A percentile compares a stretch with the other conserved stretches of the same genome.
phyloP scores from a whole-genome alignment of 2,329 filamentous ascomycete genomes.

The Trichoderma oligosporum region DNA sequence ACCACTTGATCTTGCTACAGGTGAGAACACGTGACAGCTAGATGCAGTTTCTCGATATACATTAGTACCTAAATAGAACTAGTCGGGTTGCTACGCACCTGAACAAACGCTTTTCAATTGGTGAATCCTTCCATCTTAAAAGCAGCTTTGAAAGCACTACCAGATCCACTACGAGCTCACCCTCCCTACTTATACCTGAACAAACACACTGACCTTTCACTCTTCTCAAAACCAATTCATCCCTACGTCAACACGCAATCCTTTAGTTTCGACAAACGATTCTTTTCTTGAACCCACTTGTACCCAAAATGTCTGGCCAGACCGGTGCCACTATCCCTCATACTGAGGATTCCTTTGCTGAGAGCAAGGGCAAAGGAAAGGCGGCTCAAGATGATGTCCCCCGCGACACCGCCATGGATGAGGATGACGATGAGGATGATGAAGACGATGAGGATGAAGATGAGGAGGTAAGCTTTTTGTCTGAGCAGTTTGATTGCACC shows the following conservation, averaged over 20 bases:
- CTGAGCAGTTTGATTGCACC: not conserved
- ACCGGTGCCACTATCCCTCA: constrained; percentile 48
- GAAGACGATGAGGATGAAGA: constrained; percentile 53
- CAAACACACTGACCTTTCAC: constrained; percentile 14
- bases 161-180: constrained; percentile 25
- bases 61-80: constrained; percentile 23
- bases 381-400: constrained; percentile 47
- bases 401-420: constrained; percentile 66
- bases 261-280: constrained; percentile 17
- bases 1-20: not conserved
- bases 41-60: not conserved
- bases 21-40: constrained; percentile 1
- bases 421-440: constrained; percentile 71
- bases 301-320: constrained; percentile 40
- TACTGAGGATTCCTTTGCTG: constrained; percentile 42
- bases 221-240: constrained; percentile 7
- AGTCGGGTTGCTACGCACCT: constrained; percentile 31
- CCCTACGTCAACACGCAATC: constrained; percentile 17
- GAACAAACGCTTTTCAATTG: constrained; percentile 23
- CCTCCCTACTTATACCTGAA: constrained; percentile 22
- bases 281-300: not conserved
- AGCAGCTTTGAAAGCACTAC: constrained; percentile 26
- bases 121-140: constrained; percentile 26
- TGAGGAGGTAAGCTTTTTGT: constrained; percentile 21
- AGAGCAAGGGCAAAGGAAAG: constrained; percentile 88